These are phyloP conservation scores for Monascus ruber DNA, from an alignment of 2,329 filamentous ascomycete genomes.

Conservation along the genomic window DNA sequence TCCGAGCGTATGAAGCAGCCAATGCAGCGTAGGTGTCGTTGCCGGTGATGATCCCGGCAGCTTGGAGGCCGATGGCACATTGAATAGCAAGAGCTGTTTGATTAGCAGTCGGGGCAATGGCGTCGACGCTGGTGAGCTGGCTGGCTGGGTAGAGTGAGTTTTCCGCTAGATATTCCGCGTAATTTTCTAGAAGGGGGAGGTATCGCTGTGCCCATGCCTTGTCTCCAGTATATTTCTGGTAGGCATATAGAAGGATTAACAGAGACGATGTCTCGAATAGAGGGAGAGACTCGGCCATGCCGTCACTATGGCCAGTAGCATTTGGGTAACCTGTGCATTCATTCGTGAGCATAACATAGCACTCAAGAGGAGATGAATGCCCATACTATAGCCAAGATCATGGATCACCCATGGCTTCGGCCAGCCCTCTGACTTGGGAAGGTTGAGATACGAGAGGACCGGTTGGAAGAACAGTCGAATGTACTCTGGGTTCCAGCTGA, in stretches of 20 bases:
- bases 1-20: conserved; percentile 20
- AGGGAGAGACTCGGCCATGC: conserved; percentile 24
- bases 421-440: not conserved
- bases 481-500: conserved; percentile 26
- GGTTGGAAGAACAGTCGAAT: conserved; percentile 31
- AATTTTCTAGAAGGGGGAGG: conserved; percentile 18
- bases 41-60: conserved; percentile 14
- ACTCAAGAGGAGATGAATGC: conserved; percentile 20
- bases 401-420: not conserved
- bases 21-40: conserved; percentile 21
- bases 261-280: conserved; percentile 30
- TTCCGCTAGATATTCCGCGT: conserved; percentile 25
- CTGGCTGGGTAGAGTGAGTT: conserved; percentile 22
- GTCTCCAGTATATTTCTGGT: conserved; percentile 23
- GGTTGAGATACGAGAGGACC: conserved; percentile 22
- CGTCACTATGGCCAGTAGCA: conserved; percentile 22
- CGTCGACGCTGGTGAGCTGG: conserved; percentile 30
- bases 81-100: conserved; percentile 35
- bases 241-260: conserved; percentile 23
- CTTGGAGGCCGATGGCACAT: conserved; percentile 28
- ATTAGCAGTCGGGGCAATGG: conserved; percentile 24
- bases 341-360: conserved; percentile 24
- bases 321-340: conserved; percentile 26
- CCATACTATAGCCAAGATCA: not conserved
- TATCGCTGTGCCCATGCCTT: conserved; percentile 20